These are phyloP conservation scores for Tulasnella calospora DNA, from an alignment of 768 basidiomycete species.

Conservation along the genomic window DNA sequence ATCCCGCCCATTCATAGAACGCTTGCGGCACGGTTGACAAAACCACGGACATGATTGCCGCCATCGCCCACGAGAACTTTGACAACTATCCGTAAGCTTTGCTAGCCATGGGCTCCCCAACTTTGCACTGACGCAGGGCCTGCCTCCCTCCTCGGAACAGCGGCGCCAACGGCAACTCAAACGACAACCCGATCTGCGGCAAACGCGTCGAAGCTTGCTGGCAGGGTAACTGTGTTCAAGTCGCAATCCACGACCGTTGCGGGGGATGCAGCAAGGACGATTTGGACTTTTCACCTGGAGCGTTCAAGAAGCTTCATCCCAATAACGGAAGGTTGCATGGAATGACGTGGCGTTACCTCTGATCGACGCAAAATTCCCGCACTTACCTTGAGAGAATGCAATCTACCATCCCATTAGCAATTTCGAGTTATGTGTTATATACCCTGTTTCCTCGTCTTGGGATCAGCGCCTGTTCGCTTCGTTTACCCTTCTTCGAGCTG, in stretches of 20 bases:
- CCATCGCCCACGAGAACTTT: neutral
- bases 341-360: neutral
- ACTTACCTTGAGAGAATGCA: too few species aligned
- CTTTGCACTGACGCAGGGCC: too few species aligned
- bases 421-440: too few species aligned
- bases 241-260: neutral
- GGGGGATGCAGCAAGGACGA: neutral
- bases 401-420: too few species aligned
- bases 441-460: too few species aligned
- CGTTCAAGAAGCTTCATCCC: neutral
- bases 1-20: neutral
- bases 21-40: constrained; percentile 10
- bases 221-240: neutral
- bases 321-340: neutral
- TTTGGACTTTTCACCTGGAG: neutral
- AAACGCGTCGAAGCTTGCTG: neutral
- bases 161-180: constrained; percentile 2
- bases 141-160: neutral
- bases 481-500: too few species aligned
- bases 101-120: neutral
- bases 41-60: neutral
- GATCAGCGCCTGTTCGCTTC: too few species aligned
- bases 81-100: constrained; percentile 12
- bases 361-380: too few species aligned
- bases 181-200: constrained; percentile 13